Conservation (phyloP, 805 yeast species). For the Wickerhamomyces mucosus region DNA sequence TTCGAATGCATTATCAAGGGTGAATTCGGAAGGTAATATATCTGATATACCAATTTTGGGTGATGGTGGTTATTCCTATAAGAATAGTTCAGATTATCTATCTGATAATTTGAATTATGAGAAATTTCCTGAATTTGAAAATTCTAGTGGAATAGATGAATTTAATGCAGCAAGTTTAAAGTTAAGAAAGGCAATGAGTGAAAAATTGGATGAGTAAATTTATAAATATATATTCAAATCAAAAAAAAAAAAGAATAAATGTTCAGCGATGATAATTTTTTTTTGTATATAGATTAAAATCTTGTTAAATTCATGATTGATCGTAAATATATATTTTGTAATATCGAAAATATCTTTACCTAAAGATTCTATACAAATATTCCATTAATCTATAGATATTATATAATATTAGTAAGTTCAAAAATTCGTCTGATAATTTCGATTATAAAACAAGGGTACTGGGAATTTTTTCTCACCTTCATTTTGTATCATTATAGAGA, state of each 20-base stretch:
- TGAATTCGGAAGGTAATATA: slow-evolving; percentile 51
- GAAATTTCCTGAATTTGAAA: slow-evolving; percentile 1
- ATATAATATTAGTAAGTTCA: too few species aligned
- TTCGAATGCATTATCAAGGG: slow-evolving; percentile 53
- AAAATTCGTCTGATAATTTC: slow-evolving; percentile 23
- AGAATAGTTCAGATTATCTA: neutral
- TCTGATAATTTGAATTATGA: neutral
- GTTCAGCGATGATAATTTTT: too few species aligned
- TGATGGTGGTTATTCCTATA: slow-evolving; percentile 12
- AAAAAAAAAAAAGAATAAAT: too few species aligned
- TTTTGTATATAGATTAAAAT: too few species aligned
- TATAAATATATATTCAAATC: too few species aligned
- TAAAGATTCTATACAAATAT: too few species aligned
- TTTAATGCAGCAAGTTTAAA: slow-evolving; percentile 4
- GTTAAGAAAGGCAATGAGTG: slow-evolving; percentile 10
- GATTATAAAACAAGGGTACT: slow-evolving; percentile 27
- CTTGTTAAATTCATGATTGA: too few species aligned
- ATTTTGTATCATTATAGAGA: slow-evolving; percentile 24
- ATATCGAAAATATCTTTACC: too few species aligned
- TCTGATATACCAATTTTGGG: slow-evolving; percentile 56
- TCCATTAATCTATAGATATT: too few species aligned
- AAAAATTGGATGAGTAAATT: too few species aligned
- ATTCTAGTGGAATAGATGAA: neutral
- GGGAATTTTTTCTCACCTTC: slow-evolving; percentile 18
- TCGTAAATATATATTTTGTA: too few species aligned